Evolutionary conservation across 139 green algal species (phyloP).

Genomic region (Gonium pectorale): DNA sequence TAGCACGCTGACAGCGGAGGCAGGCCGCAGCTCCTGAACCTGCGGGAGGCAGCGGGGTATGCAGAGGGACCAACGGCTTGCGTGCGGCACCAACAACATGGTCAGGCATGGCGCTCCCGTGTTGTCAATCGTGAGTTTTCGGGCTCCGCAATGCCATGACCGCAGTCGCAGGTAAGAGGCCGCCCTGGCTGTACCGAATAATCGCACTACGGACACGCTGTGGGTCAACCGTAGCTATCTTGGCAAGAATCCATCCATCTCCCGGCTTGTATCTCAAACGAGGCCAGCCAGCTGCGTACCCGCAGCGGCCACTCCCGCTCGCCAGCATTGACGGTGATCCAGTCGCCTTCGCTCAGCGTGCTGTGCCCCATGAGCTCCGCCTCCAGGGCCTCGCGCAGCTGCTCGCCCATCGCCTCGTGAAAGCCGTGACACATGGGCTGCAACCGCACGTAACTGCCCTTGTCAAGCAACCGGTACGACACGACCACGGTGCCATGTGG

Average conservation of each 20-base stretch:
- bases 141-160: no score
- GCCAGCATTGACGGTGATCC: conserved; percentile 64
- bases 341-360: conserved; percentile 82
- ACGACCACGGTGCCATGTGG: conserved; percentile 49
- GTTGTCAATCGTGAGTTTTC: no score
- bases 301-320: conserved; percentile 35
- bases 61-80: no score
- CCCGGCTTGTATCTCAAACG: no score
- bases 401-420: conserved; percentile 62
- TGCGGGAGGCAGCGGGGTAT: conserved; percentile 33
- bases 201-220: no score
- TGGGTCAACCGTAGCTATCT: no score
- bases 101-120: no score
- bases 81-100: no score
- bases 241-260: no score
- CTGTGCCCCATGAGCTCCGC: conserved; percentile 66
- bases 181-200: no score
- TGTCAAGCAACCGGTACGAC: conserved; percentile 64
- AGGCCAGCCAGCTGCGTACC: conserved; percentile 1
- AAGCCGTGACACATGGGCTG: conserved; percentile 68
- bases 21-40: conserved; percentile 76
- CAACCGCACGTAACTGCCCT: conserved; percentile 68
- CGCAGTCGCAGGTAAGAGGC: no score
- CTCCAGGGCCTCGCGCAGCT: conserved; percentile 76
- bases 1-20: conserved; percentile 65